Evolutionary conservation across 805 yeast genomes (phyloP), one percentile per base, ranked within the genome.

Genomic region (Monosporozyma yasuniensis): DNA sequence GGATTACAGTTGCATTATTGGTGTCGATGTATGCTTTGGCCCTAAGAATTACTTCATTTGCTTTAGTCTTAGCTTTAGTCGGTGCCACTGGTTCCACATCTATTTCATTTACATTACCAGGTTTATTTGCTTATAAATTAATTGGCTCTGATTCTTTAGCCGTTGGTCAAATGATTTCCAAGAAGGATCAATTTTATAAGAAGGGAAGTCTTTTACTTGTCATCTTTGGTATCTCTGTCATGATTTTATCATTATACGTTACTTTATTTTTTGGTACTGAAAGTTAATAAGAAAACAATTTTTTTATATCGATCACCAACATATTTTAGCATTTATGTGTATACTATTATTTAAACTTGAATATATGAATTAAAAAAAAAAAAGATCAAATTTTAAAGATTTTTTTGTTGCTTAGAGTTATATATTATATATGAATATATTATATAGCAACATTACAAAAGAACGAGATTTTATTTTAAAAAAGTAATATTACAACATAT

Each of bases 41-140:
- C 0, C 67, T 83, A 34, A 65, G 79, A 3, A 83, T 89, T 28
- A 71, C 71, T 12, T 87, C 96, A 0, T 78, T 89, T 56, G 95
- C 91, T 25, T 77, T 82, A 44, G 90, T 90, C 12, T 70, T 89
- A 56, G 89, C 96, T 1, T 72, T 89, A 55, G 96, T 89, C 3
- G 97, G 97, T 2, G 86, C 96, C 1, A 88, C 96, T 0, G 96
- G 96, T 0, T 87, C 96, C 0, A 89, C 96, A 0, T 79, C 95
- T 4, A 88, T 90, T 47, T 88, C 96, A 11, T 89, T 89, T 62
- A 88, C 87, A 27, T 72, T 89, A 44, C 97, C 97, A 0, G 96
- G 96, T 0, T 69, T 87, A 21, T 87, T 89, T 62, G 95, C 91
- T 3, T 87, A 77, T 67, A 81, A 77, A 57, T 72, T 89, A 52